A percentile compares a stretch with the other conserved stretches of the same genome.
Evolutionary conservation across 805 yeast species (phyloP).

Genomic region (Candida anglica): DNA sequence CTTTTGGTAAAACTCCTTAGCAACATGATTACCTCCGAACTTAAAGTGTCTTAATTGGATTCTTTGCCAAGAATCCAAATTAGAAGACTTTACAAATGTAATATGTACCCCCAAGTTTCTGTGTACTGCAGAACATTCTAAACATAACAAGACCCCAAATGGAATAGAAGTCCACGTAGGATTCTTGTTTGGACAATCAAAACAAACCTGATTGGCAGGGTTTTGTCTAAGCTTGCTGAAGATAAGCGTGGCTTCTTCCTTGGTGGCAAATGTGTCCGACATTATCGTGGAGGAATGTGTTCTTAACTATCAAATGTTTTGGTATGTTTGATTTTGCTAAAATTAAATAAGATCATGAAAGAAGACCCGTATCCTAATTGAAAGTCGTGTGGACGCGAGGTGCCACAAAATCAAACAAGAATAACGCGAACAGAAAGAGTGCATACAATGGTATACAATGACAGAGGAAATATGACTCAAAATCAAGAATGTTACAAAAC

Average conservation of each 20-base stretch:
- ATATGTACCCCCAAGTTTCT: conserved; percentile 95
- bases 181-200: conserved; percentile 90
- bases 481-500: no score
- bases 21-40: conserved; percentile 87
- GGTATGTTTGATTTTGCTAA: no score
- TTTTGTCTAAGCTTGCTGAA: conserved; percentile 60
- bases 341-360: no score
- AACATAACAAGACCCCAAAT: conserved; percentile 86
- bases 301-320: no score
- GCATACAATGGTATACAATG: no score
- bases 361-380: no score
- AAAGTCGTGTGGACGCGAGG: no score
- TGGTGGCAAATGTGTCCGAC: conserved; percentile 54
- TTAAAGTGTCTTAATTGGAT: conserved; percentile 88
- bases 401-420: no score
- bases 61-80: conserved; percentile 91
- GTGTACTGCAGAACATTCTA: conserved; percentile 94
- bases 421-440: no score
- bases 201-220: conserved; percentile 79
- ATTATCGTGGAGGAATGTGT: no score
- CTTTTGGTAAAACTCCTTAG: conserved; percentile 77
- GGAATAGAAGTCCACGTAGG: conserved; percentile 99
- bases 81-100: conserved; percentile 89
- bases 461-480: no score
- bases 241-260: conserved; percentile 64